These are phyloP conservation scores for Trametes versicolor DNA, from an alignment of 1,284 basidiomycete genomes.

Conservation along the genomic window DNA sequence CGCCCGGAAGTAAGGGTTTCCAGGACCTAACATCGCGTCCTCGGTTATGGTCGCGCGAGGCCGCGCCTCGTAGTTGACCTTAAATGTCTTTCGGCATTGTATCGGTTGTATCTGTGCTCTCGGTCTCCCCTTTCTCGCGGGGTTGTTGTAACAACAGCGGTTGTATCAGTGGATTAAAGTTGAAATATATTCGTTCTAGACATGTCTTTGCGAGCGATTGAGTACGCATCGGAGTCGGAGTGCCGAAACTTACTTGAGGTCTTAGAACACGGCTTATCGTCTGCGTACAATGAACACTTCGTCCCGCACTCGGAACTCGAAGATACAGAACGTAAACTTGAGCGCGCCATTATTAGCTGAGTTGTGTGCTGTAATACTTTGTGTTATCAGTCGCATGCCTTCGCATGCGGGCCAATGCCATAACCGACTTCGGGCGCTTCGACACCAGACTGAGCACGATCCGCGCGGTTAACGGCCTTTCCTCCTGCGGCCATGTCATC, in stretches of 20 bases:
- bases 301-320: too few species aligned
- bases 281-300: too few species aligned
- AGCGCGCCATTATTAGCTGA: too few species aligned
- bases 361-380: too few species aligned
- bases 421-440: too few species aligned
- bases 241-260: background rate
- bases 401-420: too few species aligned
- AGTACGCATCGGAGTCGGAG: background rate
- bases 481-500: too few species aligned
- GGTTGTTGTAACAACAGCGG: constrained; percentile 23
- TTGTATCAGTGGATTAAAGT: background rate
- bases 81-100: background rate
- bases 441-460: too few species aligned
- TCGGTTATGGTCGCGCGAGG: constrained; percentile 7
- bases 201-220: background rate
- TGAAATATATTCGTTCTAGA: constrained; percentile 14
- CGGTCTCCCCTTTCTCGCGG: constrained; percentile 3
- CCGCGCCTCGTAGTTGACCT: constrained; percentile 9
- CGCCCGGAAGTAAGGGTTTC: background rate
- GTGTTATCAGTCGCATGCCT: too few species aligned
- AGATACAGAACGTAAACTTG: too few species aligned
- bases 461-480: too few species aligned
- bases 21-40: background rate
- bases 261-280: background rate
- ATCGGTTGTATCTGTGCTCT: background rate